phyloP scores from a whole-genome alignment of 441 rosid genomes.

The Croton laevigatus region DNA sequence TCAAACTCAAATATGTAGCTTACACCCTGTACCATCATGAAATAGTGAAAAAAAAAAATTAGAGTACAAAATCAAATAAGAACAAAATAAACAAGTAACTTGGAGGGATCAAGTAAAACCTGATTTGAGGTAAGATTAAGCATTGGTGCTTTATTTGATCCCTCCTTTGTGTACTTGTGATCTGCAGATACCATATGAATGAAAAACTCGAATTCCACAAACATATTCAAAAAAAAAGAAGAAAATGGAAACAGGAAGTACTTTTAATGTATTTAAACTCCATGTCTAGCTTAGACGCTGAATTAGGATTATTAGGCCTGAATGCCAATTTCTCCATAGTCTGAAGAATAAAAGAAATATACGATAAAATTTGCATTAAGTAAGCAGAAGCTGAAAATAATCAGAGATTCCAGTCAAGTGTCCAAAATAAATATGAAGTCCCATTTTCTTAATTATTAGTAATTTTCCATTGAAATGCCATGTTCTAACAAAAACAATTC shows the following conservation, averaged over 20 bases:
- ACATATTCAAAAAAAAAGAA: not conserved
- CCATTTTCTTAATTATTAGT: not conserved
- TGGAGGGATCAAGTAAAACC: conserved; percentile 30
- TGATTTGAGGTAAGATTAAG: conserved; percentile 70
- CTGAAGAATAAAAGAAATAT: conserved; percentile 28
- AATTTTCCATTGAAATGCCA: not conserved
- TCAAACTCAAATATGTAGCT: conserved; percentile 83
- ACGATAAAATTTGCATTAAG: not conserved
- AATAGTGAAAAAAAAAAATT: not conserved
- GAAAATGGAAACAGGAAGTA: conserved; percentile 16
- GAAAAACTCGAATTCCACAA: conserved; percentile 1
- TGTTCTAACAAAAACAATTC: not conserved
- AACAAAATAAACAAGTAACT: conserved; percentile 10
- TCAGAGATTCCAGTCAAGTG: not conserved
- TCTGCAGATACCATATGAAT: conserved; percentile 35
- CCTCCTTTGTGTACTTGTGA: conserved; percentile 73
- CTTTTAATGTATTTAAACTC: conserved; percentile 64
- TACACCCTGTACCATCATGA: conserved; percentile 47
- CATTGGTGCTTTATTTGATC: conserved; percentile 81
- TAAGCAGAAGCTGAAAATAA: not conserved
- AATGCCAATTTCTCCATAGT: conserved; percentile 58
- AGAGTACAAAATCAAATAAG: not conserved
- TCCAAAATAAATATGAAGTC: not conserved
- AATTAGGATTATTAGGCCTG: conserved; percentile 59
- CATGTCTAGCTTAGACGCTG: conserved; percentile 68